Conservation (phyloP, 495 filamentous ascomycete species). For the Hypoxylon fuscum region DNA sequence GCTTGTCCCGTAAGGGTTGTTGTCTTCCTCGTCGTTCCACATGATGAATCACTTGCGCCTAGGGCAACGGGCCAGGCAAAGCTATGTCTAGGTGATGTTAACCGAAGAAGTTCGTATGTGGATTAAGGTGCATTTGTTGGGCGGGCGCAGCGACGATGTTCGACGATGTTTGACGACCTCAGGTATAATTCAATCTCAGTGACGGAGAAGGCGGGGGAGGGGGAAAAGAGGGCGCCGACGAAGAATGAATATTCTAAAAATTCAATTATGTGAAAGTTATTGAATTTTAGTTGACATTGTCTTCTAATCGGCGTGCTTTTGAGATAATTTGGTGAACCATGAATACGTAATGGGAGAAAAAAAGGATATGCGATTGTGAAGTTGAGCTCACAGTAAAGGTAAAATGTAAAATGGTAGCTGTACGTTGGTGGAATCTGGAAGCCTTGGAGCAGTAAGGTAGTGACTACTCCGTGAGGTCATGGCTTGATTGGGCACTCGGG, state of each 20-base stretch:
- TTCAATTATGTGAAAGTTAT: neutral
- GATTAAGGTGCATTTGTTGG: conserved; percentile 10
- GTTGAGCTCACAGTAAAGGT: conserved; percentile 10
- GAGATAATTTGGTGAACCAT: neutral
- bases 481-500: conserved; percentile 28
- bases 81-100: conserved; percentile 12
- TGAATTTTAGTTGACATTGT: neutral
- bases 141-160: conserved; percentile 5
- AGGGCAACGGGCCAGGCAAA: conserved; percentile 22
- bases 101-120: neutral
- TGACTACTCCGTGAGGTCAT: conserved; percentile 39
- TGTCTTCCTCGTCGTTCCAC: conserved; percentile 93
- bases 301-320: conserved; percentile 1
- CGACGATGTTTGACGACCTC: too few species aligned
- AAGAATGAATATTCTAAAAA: conserved; percentile 7
- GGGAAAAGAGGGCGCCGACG: conserved; percentile 8
- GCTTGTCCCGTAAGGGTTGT: conserved; percentile 88
- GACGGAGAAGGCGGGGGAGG: conserved; percentile 38
- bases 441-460: conserved; percentile 26
- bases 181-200: conserved; percentile 1
- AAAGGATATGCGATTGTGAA: conserved; percentile 9
- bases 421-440: conserved; percentile 31
- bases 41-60: conserved; percentile 44
- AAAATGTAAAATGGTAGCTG: too few species aligned
- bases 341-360: too few species aligned